Evolutionary conservation across 2,329 filamentous ascomycete species (phyloP).

Genomic region (Talaromyces verruculosus): DNA sequence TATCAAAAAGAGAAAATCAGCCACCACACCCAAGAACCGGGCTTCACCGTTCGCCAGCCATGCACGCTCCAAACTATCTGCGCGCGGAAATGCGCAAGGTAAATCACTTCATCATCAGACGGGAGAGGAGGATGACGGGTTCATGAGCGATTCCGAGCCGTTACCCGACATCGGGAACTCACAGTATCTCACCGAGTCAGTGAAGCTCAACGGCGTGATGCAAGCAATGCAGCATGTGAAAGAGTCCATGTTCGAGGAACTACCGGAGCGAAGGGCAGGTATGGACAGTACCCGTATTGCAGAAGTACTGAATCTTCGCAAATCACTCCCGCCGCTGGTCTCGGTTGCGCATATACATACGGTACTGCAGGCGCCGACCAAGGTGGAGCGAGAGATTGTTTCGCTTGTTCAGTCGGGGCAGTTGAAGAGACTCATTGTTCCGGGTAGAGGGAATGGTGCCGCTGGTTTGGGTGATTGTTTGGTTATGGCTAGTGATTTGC

Average conservation of each 20-base stretch:
- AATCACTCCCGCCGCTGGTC: conserved; percentile 57
- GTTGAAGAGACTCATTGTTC: conserved; percentile 56
- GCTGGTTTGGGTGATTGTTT: conserved; percentile 60
- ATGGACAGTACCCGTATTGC: conserved; percentile 64
- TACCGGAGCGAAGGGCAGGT: conserved; percentile 54
- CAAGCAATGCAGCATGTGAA: conserved; percentile 50
- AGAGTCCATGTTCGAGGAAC: conserved; percentile 53
- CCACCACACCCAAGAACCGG: conserved; percentile 28
- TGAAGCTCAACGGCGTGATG: conserved; percentile 50
- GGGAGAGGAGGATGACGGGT: conserved; percentile 20
- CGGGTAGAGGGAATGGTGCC: conserved; percentile 57
- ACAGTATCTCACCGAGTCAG: conserved; percentile 41
- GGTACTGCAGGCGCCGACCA: conserved; percentile 55
- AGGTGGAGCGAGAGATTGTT: conserved; percentile 60
- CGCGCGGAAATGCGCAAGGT: conserved; percentile 26
- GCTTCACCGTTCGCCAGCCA: conserved; percentile 45
- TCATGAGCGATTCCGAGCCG: conserved; percentile 37
- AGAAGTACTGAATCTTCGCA: conserved; percentile 58
- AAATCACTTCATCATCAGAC: background rate
- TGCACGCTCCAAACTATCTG: conserved; percentile 42
- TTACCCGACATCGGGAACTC: conserved; percentile 56
- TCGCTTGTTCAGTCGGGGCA: conserved; percentile 52
- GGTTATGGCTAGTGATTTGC: conserved; percentile 55
- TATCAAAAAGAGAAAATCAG: conserved; percentile 42
- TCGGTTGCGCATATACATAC: conserved; percentile 63